Base-by-base conservation (phyloP, 768 basidiomycete species). In the Rhodotorula kratochvilovae region DNA sequence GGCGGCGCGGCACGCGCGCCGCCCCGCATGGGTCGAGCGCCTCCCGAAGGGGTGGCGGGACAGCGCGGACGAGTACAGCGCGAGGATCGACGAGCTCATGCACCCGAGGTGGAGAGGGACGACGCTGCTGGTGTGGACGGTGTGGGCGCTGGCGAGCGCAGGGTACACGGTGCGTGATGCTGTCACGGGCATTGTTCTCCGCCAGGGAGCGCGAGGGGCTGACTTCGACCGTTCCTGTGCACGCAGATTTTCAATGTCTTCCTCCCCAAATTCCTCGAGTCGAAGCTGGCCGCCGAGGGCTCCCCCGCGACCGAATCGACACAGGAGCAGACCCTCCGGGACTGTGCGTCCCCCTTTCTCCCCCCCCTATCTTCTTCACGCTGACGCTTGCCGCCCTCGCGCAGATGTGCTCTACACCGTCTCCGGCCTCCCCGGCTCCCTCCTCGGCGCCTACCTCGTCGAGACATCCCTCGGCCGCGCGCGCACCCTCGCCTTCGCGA, bases 371-470 rank as follows among this genome's bases (percentile, higher is more conserved):
- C n/a, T n/a, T n/a, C n/a, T n/a, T n/a, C n/a, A n/a, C n/a, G n/a
- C n/a, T n/a, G n/a, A n/a, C n/a, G n/a, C n/a, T n/a, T n/a, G n/a
- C n/a, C n/a, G n/a, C n/a, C n/a, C n/a, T n/a, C n/a, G n/a, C n/a
- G n/a, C n/a, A n/a, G n/a, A n/a, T n/a, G n/a, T n/a, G n/a, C n/a
- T n/a, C n/a, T n/a, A n/a, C 72, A 67, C 72, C 25, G 51, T 71
- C 35, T 46, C 65, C 33, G 63, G 66, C 46, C 53, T 31, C 3
- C 78, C 75, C 19, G 76, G 76, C 43, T 70, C 73, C 21, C 72
- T 93, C 89, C 82, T 94, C 11, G 92, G 92, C n/a, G 92, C 92
- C 7, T 91, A 84, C 75, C 82, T 94, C 75, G 87, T 92, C 51
- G 89, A 91, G 75, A 79, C 82, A 19, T 82, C 80, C 1, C 80